Base-by-base conservation (phyloP, 2,329 filamentous ascomycete genomes). In the Diplodia scrobiculata region DNA sequence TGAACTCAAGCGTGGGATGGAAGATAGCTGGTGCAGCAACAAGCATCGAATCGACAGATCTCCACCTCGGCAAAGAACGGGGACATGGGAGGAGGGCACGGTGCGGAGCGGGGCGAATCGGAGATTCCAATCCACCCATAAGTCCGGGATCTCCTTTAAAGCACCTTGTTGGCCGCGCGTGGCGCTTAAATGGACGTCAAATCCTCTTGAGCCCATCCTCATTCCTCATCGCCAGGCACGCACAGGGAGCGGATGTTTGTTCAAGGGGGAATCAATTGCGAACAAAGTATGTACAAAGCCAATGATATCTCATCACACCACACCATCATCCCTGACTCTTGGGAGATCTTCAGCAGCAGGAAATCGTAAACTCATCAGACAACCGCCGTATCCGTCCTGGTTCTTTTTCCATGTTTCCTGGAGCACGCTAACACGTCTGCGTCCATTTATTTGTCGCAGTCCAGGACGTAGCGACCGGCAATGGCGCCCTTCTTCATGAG, bases 381-480 rank as follows among this genome's bases (percentile, higher is more conserved):
- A 50, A 25, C 58, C 41, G 21, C 41, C 58, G 9, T 32, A 11
- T 25, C 27, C 58, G 48, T 50, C 45, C 45, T 13, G n/a, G 19
- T 27, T 45, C 41, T 50, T 60, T 50, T 48, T 7, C 38, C 45
- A 27, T 19, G 21, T 17, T 14, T 21, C 14, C 54, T n/a, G 14
- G 17, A 47, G 17, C 14, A n/a, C 27, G n/a, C 21, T 13, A 11
- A n/a, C 7, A 4, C 27, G 36, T 10, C 34, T 19, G 41, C 27
- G 14, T 19, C 41, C 25, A n/a, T 45, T 45, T 76, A 78, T 66
- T 73, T 78, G 25, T 72, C 74, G 32, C 87, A 91, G 77, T 94
- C 91, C 68, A 94, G 83, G 67, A 94, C 90, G 74, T 91, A 92
- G 71, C 91, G 85, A 66, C 91, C 91, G n/a, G 86, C 88, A 76